phyloP scores from a whole-genome alignment of 2,329 filamentous ascomycete species.

The Colletotrichum sp. region DNA sequence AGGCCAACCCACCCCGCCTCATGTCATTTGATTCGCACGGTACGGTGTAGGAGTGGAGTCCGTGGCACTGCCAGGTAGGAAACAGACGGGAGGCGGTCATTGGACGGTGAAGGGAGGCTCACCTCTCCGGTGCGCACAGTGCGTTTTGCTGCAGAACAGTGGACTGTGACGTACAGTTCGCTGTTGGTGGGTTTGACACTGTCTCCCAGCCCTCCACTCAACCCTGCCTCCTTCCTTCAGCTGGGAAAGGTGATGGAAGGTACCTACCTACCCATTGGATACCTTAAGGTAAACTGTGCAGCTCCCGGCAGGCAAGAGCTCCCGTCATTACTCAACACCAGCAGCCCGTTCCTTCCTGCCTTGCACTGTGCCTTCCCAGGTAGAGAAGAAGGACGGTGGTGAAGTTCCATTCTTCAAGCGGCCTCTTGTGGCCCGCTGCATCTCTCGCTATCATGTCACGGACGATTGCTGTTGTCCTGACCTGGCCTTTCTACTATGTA shows the following conservation, averaged over 20 bases:
- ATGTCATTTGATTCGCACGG: neutral
- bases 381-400: neutral
- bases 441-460: neutral
- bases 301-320: neutral
- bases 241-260: neutral
- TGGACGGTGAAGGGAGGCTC: neutral
- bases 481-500: neutral
- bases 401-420: neutral
- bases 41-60: conserved; percentile 16
- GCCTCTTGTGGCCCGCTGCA: conserved; percentile 7
- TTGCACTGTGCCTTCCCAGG: neutral
- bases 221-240: neutral
- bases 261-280: neutral
- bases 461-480: neutral
- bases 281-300: neutral
- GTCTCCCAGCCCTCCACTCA: neutral
- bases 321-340: neutral
- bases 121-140: neutral
- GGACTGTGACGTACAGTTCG: neutral
- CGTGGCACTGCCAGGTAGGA: neutral
- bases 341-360: neutral
- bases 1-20: neutral
- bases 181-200: neutral
- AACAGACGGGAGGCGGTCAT: neutral
- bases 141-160: neutral